Percentiles rank a stretch among this genome's conserved stretches.
Evolutionary conservation across 2,329 filamentous ascomycete species (phyloP).

Genomic region (Emmonsia crescens): DNA sequence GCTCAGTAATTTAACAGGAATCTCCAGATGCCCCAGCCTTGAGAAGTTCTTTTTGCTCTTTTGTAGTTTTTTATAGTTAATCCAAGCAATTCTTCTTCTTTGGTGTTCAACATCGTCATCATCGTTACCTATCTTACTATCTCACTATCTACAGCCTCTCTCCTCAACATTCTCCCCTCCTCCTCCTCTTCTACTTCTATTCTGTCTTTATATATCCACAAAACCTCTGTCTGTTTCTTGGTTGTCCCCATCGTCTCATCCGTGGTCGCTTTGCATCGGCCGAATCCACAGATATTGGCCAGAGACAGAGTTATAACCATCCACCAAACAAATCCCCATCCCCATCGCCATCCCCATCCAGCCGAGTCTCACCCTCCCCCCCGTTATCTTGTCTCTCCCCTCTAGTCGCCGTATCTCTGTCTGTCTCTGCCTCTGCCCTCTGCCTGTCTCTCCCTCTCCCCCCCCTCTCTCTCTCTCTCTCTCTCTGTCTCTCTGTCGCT

Average conservation of each 20-base stretch:
- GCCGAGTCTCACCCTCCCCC: not conserved
- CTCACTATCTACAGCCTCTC: too few relatives aligned
- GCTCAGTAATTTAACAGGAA: too few relatives aligned
- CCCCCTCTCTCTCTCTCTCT: not conserved
- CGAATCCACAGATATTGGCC: not conserved
- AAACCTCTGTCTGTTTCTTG: not conserved
- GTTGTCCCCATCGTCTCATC: not conserved
- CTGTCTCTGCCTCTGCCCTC: not conserved
- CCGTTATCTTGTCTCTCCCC: not conserved
- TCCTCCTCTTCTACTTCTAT: not conserved
- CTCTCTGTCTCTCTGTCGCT: too few relatives aligned
- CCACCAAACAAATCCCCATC: not conserved
- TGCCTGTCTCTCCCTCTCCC: not conserved
- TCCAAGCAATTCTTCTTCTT: too few relatives aligned
- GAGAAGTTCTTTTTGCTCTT: too few relatives aligned
- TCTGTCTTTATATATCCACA: not conserved
- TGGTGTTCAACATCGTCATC: not conserved
- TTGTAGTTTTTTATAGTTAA: too few relatives aligned
- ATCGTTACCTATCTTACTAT: not conserved
- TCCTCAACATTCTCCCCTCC: not conserved
- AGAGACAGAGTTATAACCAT: too few relatives aligned
- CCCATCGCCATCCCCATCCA: not conserved
- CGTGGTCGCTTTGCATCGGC: slow-evolving; percentile 4
- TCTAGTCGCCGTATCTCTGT: too few relatives aligned
- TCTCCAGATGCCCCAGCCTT: too few relatives aligned